These are phyloP conservation scores for Chlamydomonas eustigma DNA, from an alignment of 139 green algal genomes.

Conservation along the genomic window DNA sequence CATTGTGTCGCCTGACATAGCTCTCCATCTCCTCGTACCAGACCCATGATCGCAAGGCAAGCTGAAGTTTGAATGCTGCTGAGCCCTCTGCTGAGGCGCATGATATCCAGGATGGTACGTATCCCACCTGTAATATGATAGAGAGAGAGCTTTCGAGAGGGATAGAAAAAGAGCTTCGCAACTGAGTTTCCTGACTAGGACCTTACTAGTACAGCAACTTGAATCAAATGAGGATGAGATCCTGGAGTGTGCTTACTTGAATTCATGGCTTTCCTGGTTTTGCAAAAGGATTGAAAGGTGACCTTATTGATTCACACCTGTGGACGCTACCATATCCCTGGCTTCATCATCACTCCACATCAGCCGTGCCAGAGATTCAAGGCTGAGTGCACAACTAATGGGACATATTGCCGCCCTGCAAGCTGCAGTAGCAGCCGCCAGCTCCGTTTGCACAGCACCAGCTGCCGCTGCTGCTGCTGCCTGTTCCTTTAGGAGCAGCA, in stretches of 20 bases:
- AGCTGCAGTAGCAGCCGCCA: not conserved
- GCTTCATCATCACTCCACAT: slow-evolving; percentile 60
- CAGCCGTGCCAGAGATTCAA: slow-evolving; percentile 55
- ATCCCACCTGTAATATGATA: not conserved
- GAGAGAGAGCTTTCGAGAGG: no score
- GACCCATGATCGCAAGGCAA: slow-evolving; percentile 15
- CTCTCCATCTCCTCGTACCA: slow-evolving; percentile 20
- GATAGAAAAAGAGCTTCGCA: no score
- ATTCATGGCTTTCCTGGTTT: no score
- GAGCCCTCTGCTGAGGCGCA: not conserved
- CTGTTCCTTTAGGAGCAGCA: slow-evolving; percentile 30
- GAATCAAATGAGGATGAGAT: no score
- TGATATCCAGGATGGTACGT: not conserved
- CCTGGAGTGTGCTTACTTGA: no score
- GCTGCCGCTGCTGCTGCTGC: slow-evolving; percentile 9
- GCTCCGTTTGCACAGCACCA: not conserved
- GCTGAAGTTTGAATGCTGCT: not conserved
- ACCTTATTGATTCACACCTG: slow-evolving; percentile 12
- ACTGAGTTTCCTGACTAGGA: no score
- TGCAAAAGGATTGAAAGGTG: no score
- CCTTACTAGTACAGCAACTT: no score
- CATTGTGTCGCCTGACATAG: slow-evolving; percentile 16
- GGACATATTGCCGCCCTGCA: not conserved
- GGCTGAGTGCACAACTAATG: not conserved
- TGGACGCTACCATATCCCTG: slow-evolving; percentile 20